These are phyloP conservation scores for Stentor roeselii DNA, from an alignment of 73 alveolate species.

Conservation along the genomic window DNA sequence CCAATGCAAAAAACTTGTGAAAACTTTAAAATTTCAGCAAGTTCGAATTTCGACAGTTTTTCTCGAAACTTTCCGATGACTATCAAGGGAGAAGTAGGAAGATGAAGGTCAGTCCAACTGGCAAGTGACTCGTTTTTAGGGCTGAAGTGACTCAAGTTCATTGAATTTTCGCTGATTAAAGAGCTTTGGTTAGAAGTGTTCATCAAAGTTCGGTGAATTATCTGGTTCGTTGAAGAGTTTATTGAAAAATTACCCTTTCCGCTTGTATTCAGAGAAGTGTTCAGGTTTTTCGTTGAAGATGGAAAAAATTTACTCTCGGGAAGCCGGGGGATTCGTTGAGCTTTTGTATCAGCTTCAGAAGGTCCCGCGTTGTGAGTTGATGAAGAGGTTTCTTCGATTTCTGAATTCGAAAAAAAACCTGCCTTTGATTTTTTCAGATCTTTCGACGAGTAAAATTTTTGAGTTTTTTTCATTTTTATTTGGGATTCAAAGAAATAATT, in stretches of 20 bases:
- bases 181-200: not conserved
- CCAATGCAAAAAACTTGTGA: not conserved
- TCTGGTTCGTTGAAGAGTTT: not conserved
- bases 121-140: not conserved
- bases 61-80: not conserved
- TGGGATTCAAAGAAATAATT: too few species aligned
- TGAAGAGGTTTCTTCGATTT: slow-evolving; percentile 2
- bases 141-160: not conserved
- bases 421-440: not conserved
- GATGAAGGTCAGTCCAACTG: not conserved
- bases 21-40: not conserved
- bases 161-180: not conserved
- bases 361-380: too few species aligned
- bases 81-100: not conserved
- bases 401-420: not conserved
- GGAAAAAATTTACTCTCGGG: not conserved
- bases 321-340: not conserved
- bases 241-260: too few species aligned
- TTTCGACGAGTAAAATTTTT: not conserved
- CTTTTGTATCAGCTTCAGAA: not conserved
- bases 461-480: not conserved
- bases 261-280: not conserved
- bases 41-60: not conserved
- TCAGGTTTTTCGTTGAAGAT: not conserved
- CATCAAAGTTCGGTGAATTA: not conserved